Percentiles rank a stretch among this genome's conserved stretches.
phyloP scores from a whole-genome alignment of 2,329 filamentous ascomycete genomes.

The Bipolaris sorokiniana region DNA sequence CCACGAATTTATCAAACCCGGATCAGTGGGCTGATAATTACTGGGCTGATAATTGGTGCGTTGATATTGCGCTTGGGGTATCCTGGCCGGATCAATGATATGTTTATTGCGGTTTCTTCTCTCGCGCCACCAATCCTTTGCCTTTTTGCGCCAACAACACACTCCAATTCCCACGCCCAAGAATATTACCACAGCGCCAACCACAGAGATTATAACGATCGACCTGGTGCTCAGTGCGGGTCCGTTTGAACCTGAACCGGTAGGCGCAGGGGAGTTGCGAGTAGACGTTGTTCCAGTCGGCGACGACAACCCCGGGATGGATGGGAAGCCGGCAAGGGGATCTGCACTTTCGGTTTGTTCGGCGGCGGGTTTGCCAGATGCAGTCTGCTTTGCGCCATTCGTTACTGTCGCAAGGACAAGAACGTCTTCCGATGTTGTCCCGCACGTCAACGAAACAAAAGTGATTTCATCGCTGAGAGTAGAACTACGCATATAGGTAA shows the following conservation, averaged over 20 bases:
- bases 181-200: constrained; percentile 1
- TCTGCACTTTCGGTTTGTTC: not conserved
- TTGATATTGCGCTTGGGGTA: not conserved
- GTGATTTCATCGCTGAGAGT: constrained; percentile 1
- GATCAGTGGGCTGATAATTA: not conserved
- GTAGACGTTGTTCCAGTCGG: not conserved
- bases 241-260: not conserved
- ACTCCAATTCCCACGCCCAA: not conserved
- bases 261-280: not conserved
- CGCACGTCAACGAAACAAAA: constrained; percentile 8
- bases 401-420: constrained; percentile 9
- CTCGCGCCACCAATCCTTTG: not conserved
- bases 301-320: not conserved
- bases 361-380: not conserved
- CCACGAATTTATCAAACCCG: not conserved
- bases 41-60: too few species aligned
- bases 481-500: constrained; percentile 8
- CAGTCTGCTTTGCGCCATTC: not conserved
- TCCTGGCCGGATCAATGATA: not conserved
- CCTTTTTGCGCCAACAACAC: not conserved
- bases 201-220: constrained; percentile 4
- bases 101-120: too few species aligned
- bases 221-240: constrained; percentile 3
- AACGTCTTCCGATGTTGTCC: constrained; percentile 6
- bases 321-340: not conserved